These are phyloP conservation scores for Cercospora zeina DNA, from an alignment of 2,329 filamentous ascomycete genomes.

Conservation along the genomic window DNA sequence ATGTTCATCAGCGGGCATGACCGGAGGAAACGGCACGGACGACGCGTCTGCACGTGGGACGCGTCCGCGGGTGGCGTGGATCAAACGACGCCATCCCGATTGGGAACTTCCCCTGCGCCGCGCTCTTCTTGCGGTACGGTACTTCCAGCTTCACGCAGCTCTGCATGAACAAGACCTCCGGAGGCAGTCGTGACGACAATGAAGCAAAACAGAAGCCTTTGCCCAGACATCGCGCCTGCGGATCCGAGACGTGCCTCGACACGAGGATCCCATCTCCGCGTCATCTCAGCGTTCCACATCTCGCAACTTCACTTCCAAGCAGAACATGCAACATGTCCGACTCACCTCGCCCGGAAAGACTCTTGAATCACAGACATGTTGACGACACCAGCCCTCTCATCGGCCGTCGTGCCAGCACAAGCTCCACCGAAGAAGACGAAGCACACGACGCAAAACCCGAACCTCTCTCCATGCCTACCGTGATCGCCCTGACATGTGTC, in stretches of 20 bases:
- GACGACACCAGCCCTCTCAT: not conserved
- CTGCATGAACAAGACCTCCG: no score
- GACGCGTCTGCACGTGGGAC: no score
- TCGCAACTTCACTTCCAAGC: not conserved
- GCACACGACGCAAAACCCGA: constrained; percentile 2
- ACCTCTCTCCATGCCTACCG: constrained; percentile 19
- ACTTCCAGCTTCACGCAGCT: no score
- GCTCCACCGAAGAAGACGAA: not conserved
- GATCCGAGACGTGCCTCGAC: not conserved
- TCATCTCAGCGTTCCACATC: constrained; percentile 11
- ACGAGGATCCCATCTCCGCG: constrained; percentile 6
- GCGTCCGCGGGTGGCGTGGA: no score
- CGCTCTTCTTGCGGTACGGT: no score
- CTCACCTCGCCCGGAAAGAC: not conserved
- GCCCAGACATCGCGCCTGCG: not conserved
- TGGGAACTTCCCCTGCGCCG: no score
- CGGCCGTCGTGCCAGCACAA: not conserved
- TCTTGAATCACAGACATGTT: not conserved
- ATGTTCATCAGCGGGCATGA: no score
- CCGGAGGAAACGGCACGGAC: no score
- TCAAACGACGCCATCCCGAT: no score
- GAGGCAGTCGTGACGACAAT: not conserved
- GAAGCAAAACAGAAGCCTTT: not conserved
- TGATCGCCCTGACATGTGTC: constrained; percentile 26
- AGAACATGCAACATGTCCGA: not conserved